Conservation (phyloP, 2,329 filamentous ascomycete genomes). For the Cercospora sp. region DNA sequence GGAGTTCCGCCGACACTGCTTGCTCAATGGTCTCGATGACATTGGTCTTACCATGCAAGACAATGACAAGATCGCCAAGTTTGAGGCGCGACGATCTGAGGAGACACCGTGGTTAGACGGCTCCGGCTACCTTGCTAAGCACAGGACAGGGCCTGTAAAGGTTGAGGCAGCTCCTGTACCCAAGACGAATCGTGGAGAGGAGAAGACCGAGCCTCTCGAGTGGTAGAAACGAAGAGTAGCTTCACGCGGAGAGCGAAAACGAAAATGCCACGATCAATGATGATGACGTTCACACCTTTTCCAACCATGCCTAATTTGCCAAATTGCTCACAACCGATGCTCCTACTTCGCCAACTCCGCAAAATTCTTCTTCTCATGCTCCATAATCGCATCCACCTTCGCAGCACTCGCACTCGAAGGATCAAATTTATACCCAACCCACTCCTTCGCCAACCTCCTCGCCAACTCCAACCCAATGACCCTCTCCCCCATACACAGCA, state of each 20-base stretch:
- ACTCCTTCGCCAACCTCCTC: slow-evolving; percentile 74
- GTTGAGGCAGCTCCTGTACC: slow-evolving; percentile 70
- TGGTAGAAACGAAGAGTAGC: slow-evolving; percentile 59
- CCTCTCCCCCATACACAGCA: slow-evolving; percentile 81
- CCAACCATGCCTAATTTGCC: not conserved
- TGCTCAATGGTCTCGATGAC: slow-evolving; percentile 90
- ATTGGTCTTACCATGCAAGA: slow-evolving; percentile 92
- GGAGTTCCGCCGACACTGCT: slow-evolving; percentile 89
- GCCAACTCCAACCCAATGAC: slow-evolving; percentile 81
- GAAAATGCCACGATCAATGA: not conserved
- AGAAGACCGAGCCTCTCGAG: slow-evolving; percentile 80
- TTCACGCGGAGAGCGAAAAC: not conserved
- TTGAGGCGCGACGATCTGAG: slow-evolving; percentile 73
- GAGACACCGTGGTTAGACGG: slow-evolving; percentile 93
- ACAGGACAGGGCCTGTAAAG: slow-evolving; percentile 59
- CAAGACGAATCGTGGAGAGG: slow-evolving; percentile 84
- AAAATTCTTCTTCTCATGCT: slow-evolving; percentile 48
- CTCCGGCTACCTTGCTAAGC: slow-evolving; percentile 69
- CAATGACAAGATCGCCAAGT: slow-evolving; percentile 82
- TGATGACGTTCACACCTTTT: not conserved
- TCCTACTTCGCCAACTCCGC: slow-evolving; percentile 14
- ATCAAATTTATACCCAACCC: slow-evolving; percentile 82
- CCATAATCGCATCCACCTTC: slow-evolving; percentile 55
- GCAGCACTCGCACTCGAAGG: slow-evolving; percentile 60
- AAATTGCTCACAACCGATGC: not conserved